Evolutionary conservation across 768 basidiomycete genomes (phyloP).

Genomic region (Tulasnella sp.): DNA sequence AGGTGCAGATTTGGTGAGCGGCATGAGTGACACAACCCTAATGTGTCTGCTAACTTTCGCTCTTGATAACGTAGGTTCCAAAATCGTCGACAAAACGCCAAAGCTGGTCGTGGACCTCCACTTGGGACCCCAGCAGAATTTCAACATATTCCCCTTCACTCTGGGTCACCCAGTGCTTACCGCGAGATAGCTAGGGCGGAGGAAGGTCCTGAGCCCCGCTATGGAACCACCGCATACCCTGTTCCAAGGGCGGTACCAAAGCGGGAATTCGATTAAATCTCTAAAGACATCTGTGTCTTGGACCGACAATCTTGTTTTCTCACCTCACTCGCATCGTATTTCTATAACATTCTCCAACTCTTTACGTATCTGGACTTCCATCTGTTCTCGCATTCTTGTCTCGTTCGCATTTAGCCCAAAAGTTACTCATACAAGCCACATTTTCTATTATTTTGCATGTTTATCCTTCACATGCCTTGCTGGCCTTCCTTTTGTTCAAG

Average conservation of each 20-base stretch:
- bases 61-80: conserved; percentile 15
- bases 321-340: neutral
- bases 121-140: neutral
- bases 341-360: neutral
- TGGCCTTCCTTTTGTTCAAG: neutral
- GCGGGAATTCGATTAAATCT: neutral
- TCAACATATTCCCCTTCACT: neutral
- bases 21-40: neutral
- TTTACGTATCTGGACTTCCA: neutral
- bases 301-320: neutral
- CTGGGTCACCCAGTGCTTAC: neutral
- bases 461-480: neutral
- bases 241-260: neutral
- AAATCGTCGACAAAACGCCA: conserved; percentile 26
- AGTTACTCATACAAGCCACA: neutral
- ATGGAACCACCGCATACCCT: neutral
- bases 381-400: neutral
- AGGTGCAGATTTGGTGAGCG: conserved; percentile 31
- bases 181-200: neutral
- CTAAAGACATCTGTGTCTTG: neutral
- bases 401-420: conserved; percentile 5
- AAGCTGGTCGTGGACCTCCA: conserved; percentile 14
- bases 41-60: neutral
- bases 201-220: neutral
- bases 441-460: conserved; percentile 9